Conservation (phyloP, 225 moss, liverwort and hornwort species). For the Polytrichum commune region DNA sequence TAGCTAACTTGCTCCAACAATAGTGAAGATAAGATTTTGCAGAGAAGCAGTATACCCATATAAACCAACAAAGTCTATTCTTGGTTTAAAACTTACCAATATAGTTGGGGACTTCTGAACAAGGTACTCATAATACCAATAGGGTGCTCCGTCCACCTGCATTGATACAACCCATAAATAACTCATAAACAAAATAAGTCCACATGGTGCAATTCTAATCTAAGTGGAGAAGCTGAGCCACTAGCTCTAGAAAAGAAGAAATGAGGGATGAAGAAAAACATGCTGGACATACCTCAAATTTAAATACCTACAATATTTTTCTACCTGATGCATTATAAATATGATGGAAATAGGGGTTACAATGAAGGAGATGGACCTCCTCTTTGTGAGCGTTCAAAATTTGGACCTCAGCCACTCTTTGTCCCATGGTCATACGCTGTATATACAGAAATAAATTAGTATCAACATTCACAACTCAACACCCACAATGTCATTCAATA, state of each 20-base stretch:
- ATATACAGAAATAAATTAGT: not conserved
- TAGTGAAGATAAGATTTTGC: slow-evolving; percentile 1
- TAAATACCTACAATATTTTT: too few relatives aligned
- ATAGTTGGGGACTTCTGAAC: slow-evolving; percentile 94
- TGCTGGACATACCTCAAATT: too few relatives aligned
- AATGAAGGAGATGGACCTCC: slow-evolving; percentile 42
- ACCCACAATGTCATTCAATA: not conserved
- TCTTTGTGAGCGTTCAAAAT: slow-evolving; percentile 73
- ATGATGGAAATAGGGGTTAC: slow-evolving; percentile 3
- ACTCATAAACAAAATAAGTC: not conserved
- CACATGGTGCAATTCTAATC: too few relatives aligned
- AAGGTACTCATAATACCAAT: slow-evolving; percentile 95
- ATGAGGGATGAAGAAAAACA: not conserved
- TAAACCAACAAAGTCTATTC: too few relatives aligned
- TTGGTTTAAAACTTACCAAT: slow-evolving; percentile 33
- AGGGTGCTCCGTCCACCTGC: slow-evolving; percentile 82
- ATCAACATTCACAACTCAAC: slow-evolving; percentile 9
- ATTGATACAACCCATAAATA: slow-evolving; percentile 7
- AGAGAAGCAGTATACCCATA: too few relatives aligned
- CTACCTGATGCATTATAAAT: too few relatives aligned
- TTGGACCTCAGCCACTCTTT: slow-evolving; percentile 87
- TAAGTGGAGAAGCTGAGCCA: too few relatives aligned
- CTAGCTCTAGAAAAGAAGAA: slow-evolving; percentile 1
- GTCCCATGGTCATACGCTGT: slow-evolving; percentile 98
- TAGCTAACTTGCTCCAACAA: slow-evolving; percentile 2